Conservation (phyloP, 306 rosid genomes). For the Pterocarpus macrocarpus region DNA sequence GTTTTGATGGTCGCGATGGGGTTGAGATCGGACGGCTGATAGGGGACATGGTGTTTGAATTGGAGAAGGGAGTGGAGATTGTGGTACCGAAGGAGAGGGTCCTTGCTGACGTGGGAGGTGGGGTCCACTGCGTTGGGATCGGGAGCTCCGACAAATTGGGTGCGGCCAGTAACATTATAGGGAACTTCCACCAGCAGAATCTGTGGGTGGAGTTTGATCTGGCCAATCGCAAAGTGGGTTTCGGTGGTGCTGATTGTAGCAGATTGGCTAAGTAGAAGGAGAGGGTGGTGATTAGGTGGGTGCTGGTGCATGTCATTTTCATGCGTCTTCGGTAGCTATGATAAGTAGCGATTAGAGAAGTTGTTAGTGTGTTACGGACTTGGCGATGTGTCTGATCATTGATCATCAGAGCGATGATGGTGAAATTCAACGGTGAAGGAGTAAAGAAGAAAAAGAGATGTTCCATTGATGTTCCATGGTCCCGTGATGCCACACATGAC, state of each 20-base stretch:
- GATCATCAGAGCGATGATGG: constrained; percentile 18
- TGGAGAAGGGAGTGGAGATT: constrained; percentile 79
- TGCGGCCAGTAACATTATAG: constrained; percentile 80
- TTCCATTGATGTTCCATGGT: not conserved
- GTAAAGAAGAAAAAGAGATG: constrained; percentile 9
- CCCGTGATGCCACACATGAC: constrained; percentile 30
- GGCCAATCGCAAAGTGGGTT: constrained; percentile 70
- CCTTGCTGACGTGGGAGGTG: constrained; percentile 70
- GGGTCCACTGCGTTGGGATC: constrained; percentile 81
- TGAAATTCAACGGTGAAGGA: constrained; percentile 37
- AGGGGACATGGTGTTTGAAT: constrained; percentile 77
- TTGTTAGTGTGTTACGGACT: no score
- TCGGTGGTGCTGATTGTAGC: constrained; percentile 81
- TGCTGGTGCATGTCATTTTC: no score
- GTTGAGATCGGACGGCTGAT: constrained; percentile 68
- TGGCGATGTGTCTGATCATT: constrained; percentile 4
- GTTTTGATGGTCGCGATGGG: constrained; percentile 58
- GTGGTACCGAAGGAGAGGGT: constrained; percentile 60
- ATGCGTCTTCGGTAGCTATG: no score
- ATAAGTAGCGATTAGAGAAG: no score
- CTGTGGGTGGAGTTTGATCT: constrained; percentile 92
- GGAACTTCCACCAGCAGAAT: constrained; percentile 84
- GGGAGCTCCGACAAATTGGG: constrained; percentile 79
- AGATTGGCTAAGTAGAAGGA: constrained; percentile 44
- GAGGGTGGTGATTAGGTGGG: no score